Percentiles rank a stretch among this genome's conserved stretches.
Evolutionary conservation across 2,329 filamentous ascomycete species (phyloP).

Genomic region (Nectriaceae sp.): DNA sequence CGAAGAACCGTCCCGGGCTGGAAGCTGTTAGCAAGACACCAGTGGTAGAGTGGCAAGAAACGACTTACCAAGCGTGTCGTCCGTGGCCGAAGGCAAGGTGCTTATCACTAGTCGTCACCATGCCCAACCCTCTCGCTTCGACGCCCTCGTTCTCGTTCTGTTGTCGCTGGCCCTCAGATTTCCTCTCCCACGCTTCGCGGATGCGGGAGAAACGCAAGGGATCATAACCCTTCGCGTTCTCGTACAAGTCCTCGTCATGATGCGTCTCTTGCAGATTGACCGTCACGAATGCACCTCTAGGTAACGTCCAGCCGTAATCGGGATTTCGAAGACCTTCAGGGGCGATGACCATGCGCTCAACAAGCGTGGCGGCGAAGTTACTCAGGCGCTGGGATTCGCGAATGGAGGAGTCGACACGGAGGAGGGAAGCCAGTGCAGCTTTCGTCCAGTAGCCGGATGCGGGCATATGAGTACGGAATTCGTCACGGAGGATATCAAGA

Average conservation of each 20-base stretch:
- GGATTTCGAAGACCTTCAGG: conserved; percentile 45
- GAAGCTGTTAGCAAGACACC: background rate
- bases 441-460: conserved; percentile 48
- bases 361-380: conserved; percentile 47
- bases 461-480: conserved; percentile 34
- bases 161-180: conserved; percentile 29
- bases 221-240: conserved; percentile 45
- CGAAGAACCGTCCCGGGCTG: conserved; percentile 57
- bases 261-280: conserved; percentile 48
- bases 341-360: conserved; percentile 47
- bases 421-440: conserved; percentile 41
- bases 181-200: conserved; percentile 40
- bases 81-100: conserved; percentile 60
- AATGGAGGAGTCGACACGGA: conserved; percentile 52
- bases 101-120: conserved; percentile 54
- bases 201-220: conserved; percentile 50
- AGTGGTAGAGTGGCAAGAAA: background rate
- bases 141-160: conserved; percentile 32
- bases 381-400: conserved; percentile 54
- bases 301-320: conserved; percentile 34
- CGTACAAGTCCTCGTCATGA: conserved; percentile 47
- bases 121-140: conserved; percentile 42
- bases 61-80: conserved; percentile 47
- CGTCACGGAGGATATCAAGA: conserved; percentile 44
- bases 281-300: conserved; percentile 44